Conservation (phyloP, 164 flowering plant species). For the Nymphaea thermarum region DNA sequence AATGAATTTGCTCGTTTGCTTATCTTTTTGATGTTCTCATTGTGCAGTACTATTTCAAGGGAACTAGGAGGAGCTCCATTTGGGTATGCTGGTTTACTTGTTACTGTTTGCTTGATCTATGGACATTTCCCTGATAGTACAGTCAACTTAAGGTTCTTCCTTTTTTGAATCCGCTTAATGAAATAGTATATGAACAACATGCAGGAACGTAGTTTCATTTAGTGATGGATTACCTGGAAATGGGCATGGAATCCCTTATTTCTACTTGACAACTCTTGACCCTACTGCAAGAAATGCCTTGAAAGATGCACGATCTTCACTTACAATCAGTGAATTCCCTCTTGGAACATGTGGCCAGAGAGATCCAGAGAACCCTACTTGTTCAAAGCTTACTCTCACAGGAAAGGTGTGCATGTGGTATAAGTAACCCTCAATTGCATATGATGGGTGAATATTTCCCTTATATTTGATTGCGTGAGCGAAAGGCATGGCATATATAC, state of each 20-base stretch:
- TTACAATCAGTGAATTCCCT: slow-evolving; percentile 69
- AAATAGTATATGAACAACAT: slow-evolving; percentile 7
- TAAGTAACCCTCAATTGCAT: neutral
- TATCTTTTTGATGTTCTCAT: slow-evolving; percentile 2
- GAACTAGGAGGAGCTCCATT: slow-evolving; percentile 86
- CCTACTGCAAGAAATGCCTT: slow-evolving; percentile 82
- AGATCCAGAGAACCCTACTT: slow-evolving; percentile 88
- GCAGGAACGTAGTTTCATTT: slow-evolving; percentile 93
- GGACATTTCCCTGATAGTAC: too few relatives aligned
- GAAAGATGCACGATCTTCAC: slow-evolving; percentile 63
- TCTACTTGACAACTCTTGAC: slow-evolving; percentile 85
- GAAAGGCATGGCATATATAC: neutral
- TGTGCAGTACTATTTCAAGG: slow-evolving; percentile 73
- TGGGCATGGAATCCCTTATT: slow-evolving; percentile 82
- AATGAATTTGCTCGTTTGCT: neutral
- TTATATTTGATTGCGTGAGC: neutral
- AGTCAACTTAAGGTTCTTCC: too few relatives aligned
- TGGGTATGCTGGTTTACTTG: slow-evolving; percentile 41
- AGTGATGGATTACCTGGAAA: slow-evolving; percentile 80
- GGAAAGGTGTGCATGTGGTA: slow-evolving; percentile 61
- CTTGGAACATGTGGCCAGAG: slow-evolving; percentile 74
- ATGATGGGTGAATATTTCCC: neutral
- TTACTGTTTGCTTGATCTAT: neutral
- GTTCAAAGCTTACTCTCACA: slow-evolving; percentile 79
- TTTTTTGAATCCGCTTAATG: neutral